phyloP scores from a whole-genome alignment of 345 rosid species.

The Sonneratia caseolaris region DNA sequence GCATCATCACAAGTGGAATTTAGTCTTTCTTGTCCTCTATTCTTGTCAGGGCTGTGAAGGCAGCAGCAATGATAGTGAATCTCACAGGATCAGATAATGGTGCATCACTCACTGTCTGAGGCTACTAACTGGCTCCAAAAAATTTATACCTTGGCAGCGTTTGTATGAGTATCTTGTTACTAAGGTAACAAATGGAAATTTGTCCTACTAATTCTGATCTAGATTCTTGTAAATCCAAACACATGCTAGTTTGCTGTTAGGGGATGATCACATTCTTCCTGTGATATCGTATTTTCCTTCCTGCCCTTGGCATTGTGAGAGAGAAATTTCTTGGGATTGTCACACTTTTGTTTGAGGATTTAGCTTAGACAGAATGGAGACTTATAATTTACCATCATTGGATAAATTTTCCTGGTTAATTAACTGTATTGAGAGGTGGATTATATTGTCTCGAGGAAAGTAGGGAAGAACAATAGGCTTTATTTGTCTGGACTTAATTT shows the following conservation, averaged over 20 bases:
- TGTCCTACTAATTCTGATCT: background rate
- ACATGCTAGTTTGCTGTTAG: background rate
- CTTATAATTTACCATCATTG: background rate
- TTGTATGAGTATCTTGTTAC: background rate
- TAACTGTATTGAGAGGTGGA: background rate
- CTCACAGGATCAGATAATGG: conserved; percentile 86
- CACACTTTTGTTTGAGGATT: background rate
- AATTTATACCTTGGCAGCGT: background rate
- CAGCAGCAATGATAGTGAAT: conserved; percentile 77
- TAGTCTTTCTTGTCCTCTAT: background rate
- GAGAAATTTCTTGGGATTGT: background rate
- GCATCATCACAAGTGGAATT: background rate
- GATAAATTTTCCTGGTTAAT: background rate
- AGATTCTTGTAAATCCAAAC: background rate
- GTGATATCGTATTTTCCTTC: background rate
- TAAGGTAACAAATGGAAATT: background rate
- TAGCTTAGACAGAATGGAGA: background rate
- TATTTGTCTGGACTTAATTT: background rate
- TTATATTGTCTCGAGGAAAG: background rate
- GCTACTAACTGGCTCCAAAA: background rate
- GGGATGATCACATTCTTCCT: background rate
- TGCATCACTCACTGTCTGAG: conserved; percentile 72
- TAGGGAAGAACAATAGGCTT: background rate
- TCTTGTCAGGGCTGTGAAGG: conserved; percentile 66
- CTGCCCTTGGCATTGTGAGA: background rate